These are phyloP conservation scores for Colletotrichum cordylinicola DNA, from an alignment of 2,329 filamentous ascomycete genomes.

Conservation along the genomic window DNA sequence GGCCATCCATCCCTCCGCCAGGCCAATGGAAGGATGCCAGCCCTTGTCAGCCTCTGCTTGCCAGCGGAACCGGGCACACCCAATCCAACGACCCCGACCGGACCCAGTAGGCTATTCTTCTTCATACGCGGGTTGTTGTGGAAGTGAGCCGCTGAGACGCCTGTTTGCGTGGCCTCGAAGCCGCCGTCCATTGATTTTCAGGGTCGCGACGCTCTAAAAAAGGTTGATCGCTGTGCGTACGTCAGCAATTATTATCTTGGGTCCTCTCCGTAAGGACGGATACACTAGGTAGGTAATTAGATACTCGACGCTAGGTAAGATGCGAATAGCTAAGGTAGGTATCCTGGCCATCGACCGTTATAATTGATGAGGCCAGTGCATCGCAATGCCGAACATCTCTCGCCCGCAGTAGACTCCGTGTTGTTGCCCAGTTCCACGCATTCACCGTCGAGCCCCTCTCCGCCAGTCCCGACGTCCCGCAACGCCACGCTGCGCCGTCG, in stretches of 20 bases:
- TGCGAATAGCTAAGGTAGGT: neutral
- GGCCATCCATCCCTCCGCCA: neutral
- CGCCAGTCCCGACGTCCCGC: conserved; percentile 4
- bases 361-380: neutral
- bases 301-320: neutral
- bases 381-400: neutral
- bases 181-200: neutral
- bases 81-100: neutral
- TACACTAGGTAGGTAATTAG: neutral
- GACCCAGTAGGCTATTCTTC: conserved; percentile 5
- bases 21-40: neutral
- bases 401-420: neutral
- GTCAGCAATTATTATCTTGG: neutral
- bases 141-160: neutral
- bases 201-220: neutral
- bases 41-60: neutral
- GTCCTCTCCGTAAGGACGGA: neutral
- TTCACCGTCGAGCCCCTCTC: neutral
- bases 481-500: conserved; percentile 5
- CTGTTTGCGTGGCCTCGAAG: neutral
- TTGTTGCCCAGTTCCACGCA: neutral
- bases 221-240: neutral
- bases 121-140: neutral
- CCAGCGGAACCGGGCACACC: neutral
- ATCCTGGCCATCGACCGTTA: neutral